Evolutionary conservation across 1,284 basidiomycete genomes (phyloP).

Genomic region (Mycosarcoma maydis): DNA sequence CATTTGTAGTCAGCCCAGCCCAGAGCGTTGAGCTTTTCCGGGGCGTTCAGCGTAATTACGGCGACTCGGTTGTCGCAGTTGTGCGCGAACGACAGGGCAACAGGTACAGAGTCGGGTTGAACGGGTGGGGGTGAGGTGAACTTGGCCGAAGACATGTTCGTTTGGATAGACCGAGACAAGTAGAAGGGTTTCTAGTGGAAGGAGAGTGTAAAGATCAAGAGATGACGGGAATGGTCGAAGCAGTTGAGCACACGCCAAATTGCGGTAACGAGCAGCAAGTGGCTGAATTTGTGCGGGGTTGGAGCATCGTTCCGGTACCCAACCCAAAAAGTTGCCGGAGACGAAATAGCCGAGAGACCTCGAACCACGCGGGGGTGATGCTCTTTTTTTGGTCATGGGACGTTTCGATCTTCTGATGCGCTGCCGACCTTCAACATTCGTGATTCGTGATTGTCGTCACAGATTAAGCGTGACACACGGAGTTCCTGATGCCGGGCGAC

Average conservation of each 20-base stretch:
- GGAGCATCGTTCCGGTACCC: conserved; percentile 2
- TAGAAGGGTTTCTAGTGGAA: too few species aligned
- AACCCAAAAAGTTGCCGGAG: conserved; percentile 12
- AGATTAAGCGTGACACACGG: too few species aligned
- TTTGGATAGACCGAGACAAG: background rate
- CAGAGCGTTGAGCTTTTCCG: conserved; percentile 47
- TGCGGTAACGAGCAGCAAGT: too few species aligned
- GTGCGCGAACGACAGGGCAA: conserved; percentile 44
- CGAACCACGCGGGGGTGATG: too few species aligned
- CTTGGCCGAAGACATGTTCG: conserved; percentile 5
- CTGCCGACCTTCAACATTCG: too few species aligned
- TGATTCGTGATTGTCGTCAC: conserved; percentile 13
- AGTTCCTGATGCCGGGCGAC: too few species aligned
- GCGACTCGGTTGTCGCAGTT: conserved; percentile 45
- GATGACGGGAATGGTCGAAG: background rate
- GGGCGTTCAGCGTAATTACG: conserved; percentile 40
- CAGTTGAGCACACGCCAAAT: too few species aligned
- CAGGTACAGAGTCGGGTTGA: conserved; percentile 17
- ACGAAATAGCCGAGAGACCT: conserved; percentile 18
- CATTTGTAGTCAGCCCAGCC: conserved; percentile 22
- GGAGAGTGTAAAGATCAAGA: background rate
- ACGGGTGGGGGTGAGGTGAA: conserved; percentile 31
- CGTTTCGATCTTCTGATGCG: too few species aligned
- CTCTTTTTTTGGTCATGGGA: conserved; percentile 3
- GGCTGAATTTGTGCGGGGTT: conserved; percentile 12